A percentile compares a stretch with the other conserved stretches of the same genome.
Conservation (phyloP, 371 early-diverging fungal genomes). For the Lichtheimia corymbifera region DNA sequence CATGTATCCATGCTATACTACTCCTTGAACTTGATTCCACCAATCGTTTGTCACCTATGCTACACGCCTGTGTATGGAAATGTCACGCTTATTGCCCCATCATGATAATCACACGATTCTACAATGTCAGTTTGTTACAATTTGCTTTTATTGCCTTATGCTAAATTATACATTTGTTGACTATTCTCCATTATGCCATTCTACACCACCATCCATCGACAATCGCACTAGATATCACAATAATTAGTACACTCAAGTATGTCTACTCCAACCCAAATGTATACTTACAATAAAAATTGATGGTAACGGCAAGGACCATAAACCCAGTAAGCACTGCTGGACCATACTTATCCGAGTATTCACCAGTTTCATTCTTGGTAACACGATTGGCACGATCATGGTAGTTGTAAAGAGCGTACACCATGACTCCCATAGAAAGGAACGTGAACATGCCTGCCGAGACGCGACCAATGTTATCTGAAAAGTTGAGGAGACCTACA, state of each 20-base stretch:
- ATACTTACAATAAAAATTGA: constrained; percentile 87
- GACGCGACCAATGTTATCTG: constrained; percentile 64
- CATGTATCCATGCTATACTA: too few relatives aligned
- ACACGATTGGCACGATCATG: constrained; percentile 80
- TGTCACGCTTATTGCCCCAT: too few relatives aligned
- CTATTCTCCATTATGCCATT: constrained; percentile 5
- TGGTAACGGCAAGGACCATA: constrained; percentile 72
- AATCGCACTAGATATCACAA: constrained; percentile 11
- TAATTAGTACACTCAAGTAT: not conserved
- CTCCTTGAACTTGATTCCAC: too few relatives aligned
- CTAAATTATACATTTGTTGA: too few relatives aligned
- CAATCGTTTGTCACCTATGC: too few relatives aligned
- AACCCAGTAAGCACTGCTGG: constrained; percentile 81
- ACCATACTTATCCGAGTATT: constrained; percentile 64
- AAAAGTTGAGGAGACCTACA: constrained; percentile 77
- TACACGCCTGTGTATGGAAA: too few relatives aligned
- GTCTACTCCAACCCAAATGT: not conserved
- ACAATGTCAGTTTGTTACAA: not conserved
- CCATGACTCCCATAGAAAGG: constrained; percentile 72
- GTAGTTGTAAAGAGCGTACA: constrained; percentile 86
- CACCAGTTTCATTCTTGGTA: constrained; percentile 56
- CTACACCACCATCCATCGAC: constrained; percentile 9
- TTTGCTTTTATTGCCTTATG: not conserved
- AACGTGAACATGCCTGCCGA: constrained; percentile 69
- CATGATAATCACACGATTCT: too few relatives aligned